Conservation (phyloP, 768 basidiomycete species). For the Tephrocybe sp. region DNA sequence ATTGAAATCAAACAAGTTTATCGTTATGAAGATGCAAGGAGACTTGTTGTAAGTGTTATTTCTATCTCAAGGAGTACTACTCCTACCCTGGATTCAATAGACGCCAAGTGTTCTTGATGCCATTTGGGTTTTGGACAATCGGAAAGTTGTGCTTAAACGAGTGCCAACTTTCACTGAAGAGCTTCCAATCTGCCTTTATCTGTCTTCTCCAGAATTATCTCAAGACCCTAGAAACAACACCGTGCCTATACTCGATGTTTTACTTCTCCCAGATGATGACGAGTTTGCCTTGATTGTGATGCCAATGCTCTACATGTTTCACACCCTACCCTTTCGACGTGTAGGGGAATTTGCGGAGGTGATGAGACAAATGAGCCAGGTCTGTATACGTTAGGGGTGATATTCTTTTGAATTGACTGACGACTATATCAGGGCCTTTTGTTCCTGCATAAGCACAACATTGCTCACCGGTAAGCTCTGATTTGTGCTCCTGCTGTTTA, state of each 20-base stretch:
- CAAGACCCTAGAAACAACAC: constrained; percentile 10
- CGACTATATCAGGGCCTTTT: constrained; percentile 16
- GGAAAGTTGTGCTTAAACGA: constrained; percentile 6
- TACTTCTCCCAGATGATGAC: constrained; percentile 4
- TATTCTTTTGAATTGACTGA: neutral
- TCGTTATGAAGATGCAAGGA: neutral
- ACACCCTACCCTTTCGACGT: constrained; percentile 12
- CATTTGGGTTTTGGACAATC: neutral
- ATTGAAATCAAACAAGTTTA: neutral
- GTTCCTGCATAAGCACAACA: constrained; percentile 22
- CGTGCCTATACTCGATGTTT: constrained; percentile 6
- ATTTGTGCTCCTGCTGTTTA: neutral
- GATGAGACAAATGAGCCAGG: constrained; percentile 5
- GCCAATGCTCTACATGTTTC: constrained; percentile 10
- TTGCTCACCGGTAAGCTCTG: constrained; percentile 18
- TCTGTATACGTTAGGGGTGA: neutral
- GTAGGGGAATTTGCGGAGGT: constrained; percentile 12
- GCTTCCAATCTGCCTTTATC: neutral
- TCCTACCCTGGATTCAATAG: neutral
- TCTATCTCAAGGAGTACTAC: no score
- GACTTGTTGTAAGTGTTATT: neutral
- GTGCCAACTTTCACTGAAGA: constrained; percentile 1
- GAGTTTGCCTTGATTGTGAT: constrained; percentile 10
- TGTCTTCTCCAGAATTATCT: constrained; percentile 4
- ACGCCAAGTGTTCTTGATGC: constrained; percentile 4